These are phyloP conservation scores for Lodderomyces jiufengensis DNA, from an alignment of 1,139 yeast genomes.

Conservation along the genomic window DNA sequence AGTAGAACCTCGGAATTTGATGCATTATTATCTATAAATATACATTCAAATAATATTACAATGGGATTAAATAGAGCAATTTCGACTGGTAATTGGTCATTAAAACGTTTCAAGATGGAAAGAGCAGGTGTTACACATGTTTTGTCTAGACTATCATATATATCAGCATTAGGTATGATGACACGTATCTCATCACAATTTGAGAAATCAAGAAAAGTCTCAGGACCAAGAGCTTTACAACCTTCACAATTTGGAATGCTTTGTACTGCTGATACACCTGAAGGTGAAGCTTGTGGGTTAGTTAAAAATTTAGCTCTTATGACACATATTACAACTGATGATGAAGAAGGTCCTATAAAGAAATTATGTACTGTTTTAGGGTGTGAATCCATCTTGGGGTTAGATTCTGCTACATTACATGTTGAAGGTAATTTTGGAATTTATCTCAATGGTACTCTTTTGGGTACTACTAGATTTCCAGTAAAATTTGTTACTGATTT, in stretches of 20 bases:
- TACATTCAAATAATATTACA: constrained; percentile 89
- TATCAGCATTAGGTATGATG: constrained; percentile 98
- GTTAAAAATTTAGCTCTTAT: constrained; percentile 93
- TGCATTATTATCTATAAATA: constrained; percentile 82
- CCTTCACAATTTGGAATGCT: constrained; percentile 99
- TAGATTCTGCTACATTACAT: constrained; percentile 84
- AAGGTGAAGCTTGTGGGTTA: constrained; percentile 99
- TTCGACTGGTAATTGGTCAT: constrained; percentile 98
- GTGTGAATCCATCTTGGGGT: constrained; percentile 77
- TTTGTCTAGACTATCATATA: constrained; percentile 82
- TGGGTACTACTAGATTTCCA: constrained; percentile 88
- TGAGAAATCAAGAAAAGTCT: constrained; percentile 94
- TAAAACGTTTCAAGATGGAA: constrained; percentile 98
- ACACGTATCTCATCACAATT: constrained; percentile 97
- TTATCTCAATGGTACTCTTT: constrained; percentile 86
- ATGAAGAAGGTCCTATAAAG: constrained; percentile 86
- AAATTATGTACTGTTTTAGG: constrained; percentile 79
- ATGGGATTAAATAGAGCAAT: constrained; percentile 94
- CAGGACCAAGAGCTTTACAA: constrained; percentile 98
- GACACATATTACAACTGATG: constrained; percentile 99
- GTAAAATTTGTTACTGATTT: constrained; percentile 73
- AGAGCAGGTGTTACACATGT: constrained; percentile 99
- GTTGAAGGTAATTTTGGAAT: constrained; percentile 76
- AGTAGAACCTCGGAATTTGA: constrained; percentile 94
- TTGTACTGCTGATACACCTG: constrained; percentile 98